phyloP scores from a whole-genome alignment of 306 rosid species.

The Malus sieversii region DNA sequence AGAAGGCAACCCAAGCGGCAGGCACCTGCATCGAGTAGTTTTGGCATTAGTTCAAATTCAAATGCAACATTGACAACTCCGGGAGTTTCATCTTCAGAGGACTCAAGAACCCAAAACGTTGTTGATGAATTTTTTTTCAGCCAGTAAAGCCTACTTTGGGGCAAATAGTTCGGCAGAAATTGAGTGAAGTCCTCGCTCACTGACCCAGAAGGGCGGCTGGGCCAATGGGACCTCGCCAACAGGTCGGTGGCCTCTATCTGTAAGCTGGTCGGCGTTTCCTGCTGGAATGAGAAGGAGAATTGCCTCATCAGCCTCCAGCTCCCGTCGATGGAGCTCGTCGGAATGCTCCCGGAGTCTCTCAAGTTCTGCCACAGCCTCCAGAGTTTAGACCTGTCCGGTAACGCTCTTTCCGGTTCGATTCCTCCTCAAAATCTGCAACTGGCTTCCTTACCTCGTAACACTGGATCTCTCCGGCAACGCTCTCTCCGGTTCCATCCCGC shows the following conservation, averaged over 20 bases:
- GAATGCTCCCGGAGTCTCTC: conserved; percentile 36
- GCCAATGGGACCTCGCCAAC: conserved; percentile 35
- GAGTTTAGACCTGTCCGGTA: conserved; percentile 35
- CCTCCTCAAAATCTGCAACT: conserved; percentile 39
- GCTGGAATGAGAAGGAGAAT: conserved; percentile 57
- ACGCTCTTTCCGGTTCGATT: conserved; percentile 34
- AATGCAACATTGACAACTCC: conserved; percentile 31
- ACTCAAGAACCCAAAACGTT: conserved; percentile 58
- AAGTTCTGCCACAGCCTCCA: conserved; percentile 50
- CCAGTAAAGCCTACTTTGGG: conserved; percentile 78
- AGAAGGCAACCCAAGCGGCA: conserved; percentile 73
- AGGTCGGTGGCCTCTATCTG: conserved; percentile 39
- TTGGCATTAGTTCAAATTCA: conserved; percentile 41
- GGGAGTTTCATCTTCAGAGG: conserved; percentile 44
- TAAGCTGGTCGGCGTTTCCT: conserved; percentile 42
- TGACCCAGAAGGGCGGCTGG: conserved; percentile 32
- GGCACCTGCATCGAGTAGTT: conserved; percentile 51
- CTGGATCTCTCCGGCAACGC: conserved; percentile 47
- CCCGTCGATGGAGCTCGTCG: conserved; percentile 39
- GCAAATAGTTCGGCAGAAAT: conserved; percentile 84
- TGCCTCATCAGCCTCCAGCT: conserved; percentile 50
- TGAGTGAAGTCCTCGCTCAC: conserved; percentile 57
- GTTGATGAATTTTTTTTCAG: conserved; percentile 64
- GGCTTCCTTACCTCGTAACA: conserved; percentile 51
- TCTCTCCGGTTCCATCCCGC: conserved; percentile 46